Evolutionary conservation across 2,329 filamentous ascomycete species (phyloP), one percentile per base, ranked within the genome.

Genomic region (Daldinia sp.): DNA sequence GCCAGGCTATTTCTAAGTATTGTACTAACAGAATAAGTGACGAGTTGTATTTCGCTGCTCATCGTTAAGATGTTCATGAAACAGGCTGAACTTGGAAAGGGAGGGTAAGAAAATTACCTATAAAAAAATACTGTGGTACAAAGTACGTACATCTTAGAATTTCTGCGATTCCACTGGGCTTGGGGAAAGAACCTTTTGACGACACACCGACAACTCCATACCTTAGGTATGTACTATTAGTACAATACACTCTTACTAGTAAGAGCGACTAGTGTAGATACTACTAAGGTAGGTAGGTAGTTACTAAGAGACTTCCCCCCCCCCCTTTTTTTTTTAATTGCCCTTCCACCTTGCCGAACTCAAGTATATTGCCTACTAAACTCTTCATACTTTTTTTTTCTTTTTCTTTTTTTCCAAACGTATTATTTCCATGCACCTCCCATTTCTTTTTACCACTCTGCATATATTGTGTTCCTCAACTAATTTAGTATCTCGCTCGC

Each of bases 21-120:
- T 20, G 18, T 23, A 3, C 18, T 50, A 44, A 18, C 20, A 44
- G 9, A 23, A 12, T 53, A 67, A 41, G 39, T 54, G 54, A 65
- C 60, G 59, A 57, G n/a, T 33, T 53, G 30, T 54, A 18, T 50
- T 50, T 5, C 46, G 46, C 13, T 30, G 15, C 26, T 13, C 39
- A 61, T 71, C 67, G 56, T 68, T 62, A 65, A 63, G 65, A 61
- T 51, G 41, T 64, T 67, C n/a, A 59, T 63, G 46, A 69, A 69
- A 67, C 60, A 71, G 69, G 69, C 69, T 71, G 69, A 71, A 71
- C 51, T 71, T 55, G 60, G 42, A 46, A 54, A 28, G 30, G 50
- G 50, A 37, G 30, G 50, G 60, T 61, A 71, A 54, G 42, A 48
- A 54, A 63, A 48, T 28, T 20, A 33, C 56, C 15, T 26, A 12